These are phyloP conservation scores for Orbilia blumenaviensis DNA, from an alignment of 2,329 filamentous ascomycete species.

Conservation along the genomic window DNA sequence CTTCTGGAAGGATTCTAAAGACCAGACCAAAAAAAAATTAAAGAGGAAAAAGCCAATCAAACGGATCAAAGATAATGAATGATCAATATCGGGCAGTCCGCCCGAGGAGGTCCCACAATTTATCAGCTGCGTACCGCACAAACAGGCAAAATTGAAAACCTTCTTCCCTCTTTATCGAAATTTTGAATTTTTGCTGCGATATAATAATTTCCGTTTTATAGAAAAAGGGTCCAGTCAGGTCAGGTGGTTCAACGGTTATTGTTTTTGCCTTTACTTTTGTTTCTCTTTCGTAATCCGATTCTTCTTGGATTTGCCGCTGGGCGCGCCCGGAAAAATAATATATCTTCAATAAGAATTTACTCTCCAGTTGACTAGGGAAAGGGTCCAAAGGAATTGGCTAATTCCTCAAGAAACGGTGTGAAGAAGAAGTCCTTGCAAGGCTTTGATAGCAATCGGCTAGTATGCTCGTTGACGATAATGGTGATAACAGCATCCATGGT, in stretches of 20 bases:
- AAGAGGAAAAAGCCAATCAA: not conserved
- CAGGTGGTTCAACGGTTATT: conserved; percentile 17
- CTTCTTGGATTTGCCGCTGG: no score
- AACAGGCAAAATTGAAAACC: conserved; percentile 6
- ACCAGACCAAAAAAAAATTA: no score
- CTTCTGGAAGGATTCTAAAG: conserved; percentile 8
- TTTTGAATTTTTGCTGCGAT: conserved; percentile 3
- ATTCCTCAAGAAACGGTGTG: conserved; percentile 19
- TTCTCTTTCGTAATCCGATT: no score
- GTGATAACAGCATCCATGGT: no score
- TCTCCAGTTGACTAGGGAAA: no score
- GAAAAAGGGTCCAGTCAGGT: conserved; percentile 16
- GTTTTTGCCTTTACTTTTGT: no score
- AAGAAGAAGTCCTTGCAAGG: not conserved
- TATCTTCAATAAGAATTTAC: not conserved
- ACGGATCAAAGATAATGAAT: no score
- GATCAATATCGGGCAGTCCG: not conserved
- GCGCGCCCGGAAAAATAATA: conserved; percentile 8
- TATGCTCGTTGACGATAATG: not conserved
- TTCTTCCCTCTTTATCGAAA: conserved; percentile 11
- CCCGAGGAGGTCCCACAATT: not conserved
- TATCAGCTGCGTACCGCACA: not conserved
- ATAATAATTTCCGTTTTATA: conserved; percentile 51
- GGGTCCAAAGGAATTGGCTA: not conserved
- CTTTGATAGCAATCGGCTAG: conserved; percentile 21